A percentile compares a stretch with the other conserved stretches of the same genome.
phyloP scores from a whole-genome alignment of 2,329 filamentous ascomycete genomes.

The Onygenales sp. region DNA sequence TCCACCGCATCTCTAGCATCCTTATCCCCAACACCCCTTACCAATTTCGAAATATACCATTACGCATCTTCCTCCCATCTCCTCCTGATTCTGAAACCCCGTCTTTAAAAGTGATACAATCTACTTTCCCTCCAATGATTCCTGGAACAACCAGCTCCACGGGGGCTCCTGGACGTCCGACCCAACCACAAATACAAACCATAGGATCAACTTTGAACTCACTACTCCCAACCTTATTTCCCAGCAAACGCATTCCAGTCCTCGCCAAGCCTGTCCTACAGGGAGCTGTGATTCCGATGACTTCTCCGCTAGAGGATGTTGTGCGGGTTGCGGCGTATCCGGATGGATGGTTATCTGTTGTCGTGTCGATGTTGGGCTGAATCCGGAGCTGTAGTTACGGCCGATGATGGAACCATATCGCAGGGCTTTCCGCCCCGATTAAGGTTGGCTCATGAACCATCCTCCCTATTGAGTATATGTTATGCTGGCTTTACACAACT shows the following conservation, averaged over 20 bases:
- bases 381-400: background rate
- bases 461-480: too few relatives aligned
- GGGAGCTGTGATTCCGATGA: constrained; percentile 72
- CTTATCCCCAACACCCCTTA: constrained; percentile 59
- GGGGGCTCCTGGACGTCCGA: constrained; percentile 12
- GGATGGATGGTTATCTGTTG: constrained; percentile 83
- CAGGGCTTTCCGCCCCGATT: background rate
- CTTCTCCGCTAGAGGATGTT: constrained; percentile 70
- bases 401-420: background rate
- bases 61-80: constrained; percentile 75
- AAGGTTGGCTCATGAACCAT: background rate
- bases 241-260: constrained; percentile 72
- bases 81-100: constrained; percentile 43
- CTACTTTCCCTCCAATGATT: constrained; percentile 51
- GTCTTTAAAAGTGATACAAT: constrained; percentile 62
- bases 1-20: constrained; percentile 65
- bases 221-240: constrained; percentile 73
- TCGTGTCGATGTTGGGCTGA: constrained; percentile 59
- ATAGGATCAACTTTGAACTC: constrained; percentile 69
- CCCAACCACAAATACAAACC: constrained; percentile 46
- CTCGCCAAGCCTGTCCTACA: constrained; percentile 79
- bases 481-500: too few relatives aligned
- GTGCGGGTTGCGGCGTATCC: constrained; percentile 76
- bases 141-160: constrained; percentile 16
- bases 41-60: constrained; percentile 70